Evolutionary conservation across 2,329 filamentous ascomycete genomes (phyloP), one percentile per base, ranked within the genome.

Genomic region (Verticillium albo-atrum): DNA sequence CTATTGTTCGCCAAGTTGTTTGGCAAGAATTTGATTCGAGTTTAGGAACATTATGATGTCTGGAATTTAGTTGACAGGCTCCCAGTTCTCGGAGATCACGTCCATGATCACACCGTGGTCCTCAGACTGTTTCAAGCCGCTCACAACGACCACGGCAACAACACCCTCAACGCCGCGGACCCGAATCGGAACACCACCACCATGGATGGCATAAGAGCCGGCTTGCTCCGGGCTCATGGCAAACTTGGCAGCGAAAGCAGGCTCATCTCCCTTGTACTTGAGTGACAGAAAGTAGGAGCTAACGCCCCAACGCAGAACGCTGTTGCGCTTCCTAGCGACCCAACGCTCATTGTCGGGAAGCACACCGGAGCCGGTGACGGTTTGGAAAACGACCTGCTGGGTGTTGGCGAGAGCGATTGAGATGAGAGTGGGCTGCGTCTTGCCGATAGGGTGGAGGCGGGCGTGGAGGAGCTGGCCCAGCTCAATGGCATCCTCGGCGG

Each of bases 41-140:
- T n/a, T n/a, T n/a, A n/a, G n/a, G n/a, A n/a, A n/a, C n/a, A n/a
- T n/a, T n/a, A n/a, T n/a, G n/a, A n/a, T n/a, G n/a, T n/a, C n/a
- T n/a, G n/a, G n/a, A n/a, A n/a, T n/a, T 37, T 20, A 53, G 14
- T 14, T 53, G 25, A 28, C 25, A 30, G 26, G 6, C 61, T 67
- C 60, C 78, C 79, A 81, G 59, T 79, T 74, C 28, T 84, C 82
- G 65, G 79, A 79, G 50, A 92, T 78, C 1, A 85, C 85, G 70
- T 92, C 88, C 1, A 90, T 82, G 68, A 94, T 86, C 37, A 92
- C 83, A 9, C 85, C 85, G 72, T 95, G 91, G 72, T 93, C 90
- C 75, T 92, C 83, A 66, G 90, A 80, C 73, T 92, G 88, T 76
- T 87, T 89, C 71, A 94, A 72, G 4, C 90, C 91, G 68, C 86